phyloP scores from a whole-genome alignment of 2,329 filamentous ascomycete species.

The Rhynchosporium agropyri region DNA sequence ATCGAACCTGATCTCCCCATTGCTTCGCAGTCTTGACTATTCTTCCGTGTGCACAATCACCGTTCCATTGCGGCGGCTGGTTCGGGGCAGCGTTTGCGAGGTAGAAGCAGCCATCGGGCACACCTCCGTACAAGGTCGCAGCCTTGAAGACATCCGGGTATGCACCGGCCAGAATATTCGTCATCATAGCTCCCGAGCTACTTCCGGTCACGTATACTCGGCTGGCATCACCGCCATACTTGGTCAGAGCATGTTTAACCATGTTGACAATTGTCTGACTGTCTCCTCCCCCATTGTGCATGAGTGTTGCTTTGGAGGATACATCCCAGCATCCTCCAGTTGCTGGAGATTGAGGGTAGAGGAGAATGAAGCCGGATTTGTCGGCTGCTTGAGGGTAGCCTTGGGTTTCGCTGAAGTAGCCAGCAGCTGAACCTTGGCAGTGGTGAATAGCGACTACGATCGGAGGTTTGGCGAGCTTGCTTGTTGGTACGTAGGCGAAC shows the following conservation, averaged over 20 bases:
- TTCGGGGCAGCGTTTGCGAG: conserved; percentile 47
- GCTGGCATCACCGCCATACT: conserved; percentile 54
- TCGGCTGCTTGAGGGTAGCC: conserved; percentile 56
- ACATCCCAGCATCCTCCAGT: conserved; percentile 61
- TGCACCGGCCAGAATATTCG: conserved; percentile 50
- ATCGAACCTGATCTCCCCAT: conserved; percentile 52
- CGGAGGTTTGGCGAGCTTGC: conserved; percentile 25
- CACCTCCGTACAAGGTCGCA: conserved; percentile 48
- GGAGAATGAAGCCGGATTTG: conserved; percentile 59
- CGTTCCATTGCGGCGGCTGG: conserved; percentile 32
- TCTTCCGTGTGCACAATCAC: conserved; percentile 54
- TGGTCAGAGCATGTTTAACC: conserved; percentile 56
- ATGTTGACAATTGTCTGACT: conserved; percentile 60
- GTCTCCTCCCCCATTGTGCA: conserved; percentile 59
- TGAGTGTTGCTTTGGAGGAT: conserved; percentile 50
- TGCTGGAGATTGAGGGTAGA: conserved; percentile 59
- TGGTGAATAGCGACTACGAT: conserved; percentile 37
- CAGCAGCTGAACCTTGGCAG: conserved; percentile 47
- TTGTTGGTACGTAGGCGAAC: conserved; percentile 33
- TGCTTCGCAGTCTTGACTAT: conserved; percentile 51
- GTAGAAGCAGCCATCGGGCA: conserved; percentile 49
- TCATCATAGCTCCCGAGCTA: conserved; percentile 50
- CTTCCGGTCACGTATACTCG: conserved; percentile 57
- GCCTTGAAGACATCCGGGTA: conserved; percentile 53
- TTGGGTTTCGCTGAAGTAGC: conserved; percentile 34